Evolutionary conservation across 805 yeast species (phyloP).

Genomic region (Starmerella bombicola): DNA sequence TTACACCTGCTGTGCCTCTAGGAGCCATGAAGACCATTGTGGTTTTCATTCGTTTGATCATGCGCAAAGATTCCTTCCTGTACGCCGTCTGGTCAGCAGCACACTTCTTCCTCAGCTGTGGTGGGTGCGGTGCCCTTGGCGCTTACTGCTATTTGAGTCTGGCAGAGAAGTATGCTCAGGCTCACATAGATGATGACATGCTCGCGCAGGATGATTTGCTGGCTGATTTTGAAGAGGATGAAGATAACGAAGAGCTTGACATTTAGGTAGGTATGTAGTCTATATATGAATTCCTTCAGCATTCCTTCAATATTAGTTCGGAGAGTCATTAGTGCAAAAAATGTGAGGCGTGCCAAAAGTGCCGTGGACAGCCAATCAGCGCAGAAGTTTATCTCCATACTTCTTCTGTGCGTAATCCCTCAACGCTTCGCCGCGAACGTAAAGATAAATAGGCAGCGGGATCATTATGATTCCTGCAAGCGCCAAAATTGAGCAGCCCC

Average conservation of each 20-base stretch:
- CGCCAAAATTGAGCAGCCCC: conserved; percentile 43
- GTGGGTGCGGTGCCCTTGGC: conserved; percentile 23
- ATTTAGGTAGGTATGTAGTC: conserved; percentile 1
- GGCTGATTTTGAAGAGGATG: conserved; percentile 23
- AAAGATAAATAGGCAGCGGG: conserved; percentile 33
- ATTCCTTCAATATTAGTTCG: neutral
- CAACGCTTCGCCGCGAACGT: conserved; percentile 9
- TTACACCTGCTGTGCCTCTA: conserved; percentile 24
- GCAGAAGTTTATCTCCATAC: too few species aligned
- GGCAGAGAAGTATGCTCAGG: conserved; percentile 24
- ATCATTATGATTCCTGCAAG: conserved; percentile 36
- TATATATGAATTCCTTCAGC: neutral
- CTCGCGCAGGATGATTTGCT: conserved; percentile 22
- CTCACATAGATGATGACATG: conserved; percentile 19
- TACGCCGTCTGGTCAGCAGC: conserved; percentile 10
- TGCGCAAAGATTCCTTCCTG: conserved; percentile 7
- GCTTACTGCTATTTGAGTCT: conserved; percentile 21
- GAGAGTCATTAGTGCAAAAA: neutral
- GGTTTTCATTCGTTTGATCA: neutral
- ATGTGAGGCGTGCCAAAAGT: neutral
- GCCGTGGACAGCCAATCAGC: too few species aligned
- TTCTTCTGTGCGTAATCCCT: conserved; percentile 9
- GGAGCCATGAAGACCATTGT: conserved; percentile 11
- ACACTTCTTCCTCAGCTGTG: conserved; percentile 20
- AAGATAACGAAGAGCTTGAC: conserved; percentile 22